A percentile compares a stretch with the other conserved stretches of the same genome.
Evolutionary conservation across 495 filamentous ascomycete genomes (phyloP).

Genomic region (Penicillium pulvis): DNA sequence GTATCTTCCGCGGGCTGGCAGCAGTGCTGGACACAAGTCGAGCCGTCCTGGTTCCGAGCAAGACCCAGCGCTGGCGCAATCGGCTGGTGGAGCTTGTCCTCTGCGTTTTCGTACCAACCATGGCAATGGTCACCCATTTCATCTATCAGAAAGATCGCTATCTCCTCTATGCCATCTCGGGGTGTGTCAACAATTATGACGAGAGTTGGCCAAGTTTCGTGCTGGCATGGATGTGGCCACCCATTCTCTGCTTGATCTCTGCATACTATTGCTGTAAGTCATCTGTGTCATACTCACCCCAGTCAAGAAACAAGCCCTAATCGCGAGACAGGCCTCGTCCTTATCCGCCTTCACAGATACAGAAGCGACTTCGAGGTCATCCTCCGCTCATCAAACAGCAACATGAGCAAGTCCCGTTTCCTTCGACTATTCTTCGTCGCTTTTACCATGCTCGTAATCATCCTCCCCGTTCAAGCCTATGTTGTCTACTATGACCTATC

Average conservation of each 20-base stretch:
- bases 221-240: conserved; percentile 66
- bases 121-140: conserved; percentile 68
- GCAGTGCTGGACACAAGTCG: conserved; percentile 66
- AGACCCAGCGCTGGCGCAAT: conserved; percentile 54
- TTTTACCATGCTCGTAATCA: conserved; percentile 63
- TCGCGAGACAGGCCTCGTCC: conserved; percentile 54
- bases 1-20: conserved; percentile 77
- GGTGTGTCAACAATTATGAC: conserved; percentile 68
- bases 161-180: conserved; percentile 69
- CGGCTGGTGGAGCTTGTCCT: conserved; percentile 62
- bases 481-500: conserved; percentile 59
- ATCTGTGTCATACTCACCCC: neutral
- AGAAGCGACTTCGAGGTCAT: conserved; percentile 60
- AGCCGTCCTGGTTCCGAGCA: conserved; percentile 53
- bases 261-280: conserved; percentile 72
- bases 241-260: conserved; percentile 63
- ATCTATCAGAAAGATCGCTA: conserved; percentile 73
- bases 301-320: neutral
- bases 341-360: conserved; percentile 68
- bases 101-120: conserved; percentile 66
- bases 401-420: conserved; percentile 67
- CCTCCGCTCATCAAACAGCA: conserved; percentile 57
- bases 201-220: conserved; percentile 70
- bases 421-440: conserved; percentile 77
- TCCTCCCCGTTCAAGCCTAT: conserved; percentile 64